phyloP scores from a whole-genome alignment of 2,329 filamentous ascomycete genomes.

The Clarireedia paspali region DNA sequence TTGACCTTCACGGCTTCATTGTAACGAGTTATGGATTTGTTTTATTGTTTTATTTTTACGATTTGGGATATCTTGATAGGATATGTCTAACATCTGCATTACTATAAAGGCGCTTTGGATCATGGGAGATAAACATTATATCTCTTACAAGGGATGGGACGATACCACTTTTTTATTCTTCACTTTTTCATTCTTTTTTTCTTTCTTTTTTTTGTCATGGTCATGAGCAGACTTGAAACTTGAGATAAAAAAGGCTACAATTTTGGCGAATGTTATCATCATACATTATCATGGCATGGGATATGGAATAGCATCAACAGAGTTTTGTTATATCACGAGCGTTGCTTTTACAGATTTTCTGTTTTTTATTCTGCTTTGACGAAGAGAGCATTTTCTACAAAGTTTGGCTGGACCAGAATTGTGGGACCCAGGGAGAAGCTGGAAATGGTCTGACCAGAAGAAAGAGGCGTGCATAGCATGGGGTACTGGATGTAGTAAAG shows the following conservation, averaged over 20 bases:
- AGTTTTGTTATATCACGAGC: neutral
- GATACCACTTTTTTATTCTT: constrained; percentile 7
- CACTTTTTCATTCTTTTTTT: neutral
- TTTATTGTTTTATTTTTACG: constrained; percentile 1
- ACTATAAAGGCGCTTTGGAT: constrained; percentile 9
- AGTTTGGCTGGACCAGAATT: neutral
- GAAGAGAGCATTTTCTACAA: neutral
- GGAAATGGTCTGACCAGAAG: neutral
- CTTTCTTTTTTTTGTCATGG: neutral
- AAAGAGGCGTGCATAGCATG: neutral
- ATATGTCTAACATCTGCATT: constrained; percentile 2
- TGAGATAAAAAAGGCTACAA: neutral
- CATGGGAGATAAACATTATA: constrained; percentile 8
- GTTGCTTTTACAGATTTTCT: neutral
- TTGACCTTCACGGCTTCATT: neutral
- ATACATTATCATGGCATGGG: neutral
- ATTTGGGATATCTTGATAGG: too few species aligned
- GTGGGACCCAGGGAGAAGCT: neutral
- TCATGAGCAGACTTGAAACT: too few species aligned
- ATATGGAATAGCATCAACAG: neutral
- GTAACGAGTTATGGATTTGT: constrained; percentile 1
- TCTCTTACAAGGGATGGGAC: constrained; percentile 3
- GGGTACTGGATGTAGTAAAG: neutral
- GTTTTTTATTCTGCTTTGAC: neutral
- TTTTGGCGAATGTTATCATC: neutral